Percentiles rank a stretch among this genome's conserved stretches.
These are phyloP conservation scores for Penicillium samsonianum DNA, from an alignment of 495 filamentous ascomycete species.

Conservation along the genomic window DNA sequence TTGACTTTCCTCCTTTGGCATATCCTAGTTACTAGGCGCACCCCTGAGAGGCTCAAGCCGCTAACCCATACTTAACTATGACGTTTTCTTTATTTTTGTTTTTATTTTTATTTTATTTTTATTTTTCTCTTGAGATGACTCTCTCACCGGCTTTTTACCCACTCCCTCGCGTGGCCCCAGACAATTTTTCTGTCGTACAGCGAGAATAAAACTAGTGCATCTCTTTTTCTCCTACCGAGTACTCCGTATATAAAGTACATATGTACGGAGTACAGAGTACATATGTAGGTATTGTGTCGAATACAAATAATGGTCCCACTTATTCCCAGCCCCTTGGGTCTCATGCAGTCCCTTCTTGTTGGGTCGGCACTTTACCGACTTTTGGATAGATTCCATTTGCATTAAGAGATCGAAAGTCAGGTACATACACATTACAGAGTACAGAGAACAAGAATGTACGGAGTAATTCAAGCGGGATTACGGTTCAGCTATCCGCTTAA, in stretches of 20 bases:
- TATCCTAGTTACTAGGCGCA: conserved; percentile 1
- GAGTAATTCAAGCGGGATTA: not conserved
- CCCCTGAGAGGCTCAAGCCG: conserved; percentile 17
- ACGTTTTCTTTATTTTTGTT: conserved; percentile 1
- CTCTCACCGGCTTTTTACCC: conserved; percentile 34
- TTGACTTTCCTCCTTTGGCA: conserved; percentile 11
- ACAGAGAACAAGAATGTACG: not conserved
- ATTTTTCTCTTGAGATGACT: not conserved
- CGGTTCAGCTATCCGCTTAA: not conserved
- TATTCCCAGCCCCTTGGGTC: conserved; percentile 30
- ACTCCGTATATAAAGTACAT: too few species aligned
- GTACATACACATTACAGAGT: not conserved
- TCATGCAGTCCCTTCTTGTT: conserved; percentile 24
- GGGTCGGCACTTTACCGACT: conserved; percentile 35
- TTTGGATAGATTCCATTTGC: conserved; percentile 24
- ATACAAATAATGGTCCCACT: conserved; percentile 27
- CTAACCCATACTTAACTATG: conserved; percentile 1
- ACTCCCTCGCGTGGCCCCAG: conserved; percentile 25
- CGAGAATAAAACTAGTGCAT: conserved; percentile 18
- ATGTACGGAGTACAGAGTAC: too few species aligned
- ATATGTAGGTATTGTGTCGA: conserved; percentile 7
- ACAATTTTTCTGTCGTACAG: conserved; percentile 25
- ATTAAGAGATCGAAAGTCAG: not conserved
- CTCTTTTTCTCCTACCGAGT: conserved; percentile 3
- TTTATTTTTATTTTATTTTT: too few species aligned